Conservation (phyloP, 192 early-diverging fungal species). For the Pilobolus umbonatus region DNA sequence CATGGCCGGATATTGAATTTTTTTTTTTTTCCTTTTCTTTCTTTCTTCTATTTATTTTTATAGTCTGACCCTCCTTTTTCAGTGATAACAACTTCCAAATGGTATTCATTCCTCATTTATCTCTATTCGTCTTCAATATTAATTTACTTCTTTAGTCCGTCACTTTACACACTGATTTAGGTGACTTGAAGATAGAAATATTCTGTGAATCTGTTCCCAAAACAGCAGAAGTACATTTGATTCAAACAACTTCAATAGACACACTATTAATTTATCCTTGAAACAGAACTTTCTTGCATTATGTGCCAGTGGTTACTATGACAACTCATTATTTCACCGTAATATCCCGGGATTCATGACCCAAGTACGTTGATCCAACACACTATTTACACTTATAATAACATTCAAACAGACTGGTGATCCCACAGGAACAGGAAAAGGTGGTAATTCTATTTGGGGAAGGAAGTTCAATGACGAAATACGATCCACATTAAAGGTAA, state of each 20-base stretch:
- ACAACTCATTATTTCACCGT: conserved; percentile 78
- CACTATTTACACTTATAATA: not conserved
- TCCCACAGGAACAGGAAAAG: conserved; percentile 82
- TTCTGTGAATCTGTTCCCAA: conserved; percentile 85
- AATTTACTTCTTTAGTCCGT: no score
- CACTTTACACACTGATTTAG: conserved; percentile 87
- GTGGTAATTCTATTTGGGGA: conserved; percentile 85
- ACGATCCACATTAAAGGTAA: conserved; percentile 67
- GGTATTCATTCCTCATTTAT: no score
- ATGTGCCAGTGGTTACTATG: conserved; percentile 93
- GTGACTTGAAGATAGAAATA: conserved; percentile 92
- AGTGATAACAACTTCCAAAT: no score
- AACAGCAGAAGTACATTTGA: conserved; percentile 59
- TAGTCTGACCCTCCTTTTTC: no score
- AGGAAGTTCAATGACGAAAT: conserved; percentile 79
- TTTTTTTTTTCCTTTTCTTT: not conserved
- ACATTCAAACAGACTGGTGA: conserved; percentile 64
- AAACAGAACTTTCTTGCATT: conserved; percentile 90
- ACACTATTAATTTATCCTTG: not conserved
- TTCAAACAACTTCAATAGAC: not conserved
- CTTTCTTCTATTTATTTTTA: not conserved
- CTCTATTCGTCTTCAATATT: no score
- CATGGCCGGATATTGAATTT: no score
- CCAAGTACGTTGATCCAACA: conserved; percentile 40
- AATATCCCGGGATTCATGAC: conserved; percentile 86